These are phyloP conservation scores for Aureobasidium sp. DNA, from an alignment of 2,329 filamentous ascomycete species.

Conservation along the genomic window DNA sequence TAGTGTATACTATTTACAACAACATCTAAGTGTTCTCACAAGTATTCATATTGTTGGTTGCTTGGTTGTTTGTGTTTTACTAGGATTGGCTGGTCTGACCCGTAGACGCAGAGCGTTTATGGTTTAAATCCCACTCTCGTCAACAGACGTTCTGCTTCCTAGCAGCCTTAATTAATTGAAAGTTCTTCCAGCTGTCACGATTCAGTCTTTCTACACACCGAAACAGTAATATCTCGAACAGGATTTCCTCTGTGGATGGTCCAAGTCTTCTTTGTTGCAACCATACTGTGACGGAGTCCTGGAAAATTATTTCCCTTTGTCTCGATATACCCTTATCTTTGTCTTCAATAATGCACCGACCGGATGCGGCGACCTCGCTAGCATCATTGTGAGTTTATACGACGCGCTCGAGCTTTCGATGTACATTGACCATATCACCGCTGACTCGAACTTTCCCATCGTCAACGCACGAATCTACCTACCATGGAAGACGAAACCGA, in stretches of 20 bases:
- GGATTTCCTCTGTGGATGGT: neutral
- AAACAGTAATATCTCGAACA: neutral
- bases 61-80: too few relatives aligned
- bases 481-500: neutral
- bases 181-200: too few relatives aligned
- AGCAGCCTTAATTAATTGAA: too few relatives aligned
- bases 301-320: neutral
- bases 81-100: too few relatives aligned
- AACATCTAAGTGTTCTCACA: too few relatives aligned
- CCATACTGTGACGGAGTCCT: neutral
- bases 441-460: too few relatives aligned
- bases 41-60: too few relatives aligned
- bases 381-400: neutral
- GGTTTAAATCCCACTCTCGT: too few relatives aligned
- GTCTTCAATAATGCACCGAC: neutral
- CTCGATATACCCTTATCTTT: neutral
- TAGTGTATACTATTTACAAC: too few relatives aligned
- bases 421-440: neutral
- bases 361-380: neutral
- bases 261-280: neutral
- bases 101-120: too few relatives aligned
- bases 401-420: neutral
- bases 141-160: too few relatives aligned
- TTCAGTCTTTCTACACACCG: too few relatives aligned
- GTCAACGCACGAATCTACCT: neutral